Percentiles rank a stretch among this genome's conserved stretches.
These are phyloP conservation scores for Microbotryomycetes sp. DNA, from an alignment of 1,284 basidiomycete genomes.

Conservation along the genomic window DNA sequence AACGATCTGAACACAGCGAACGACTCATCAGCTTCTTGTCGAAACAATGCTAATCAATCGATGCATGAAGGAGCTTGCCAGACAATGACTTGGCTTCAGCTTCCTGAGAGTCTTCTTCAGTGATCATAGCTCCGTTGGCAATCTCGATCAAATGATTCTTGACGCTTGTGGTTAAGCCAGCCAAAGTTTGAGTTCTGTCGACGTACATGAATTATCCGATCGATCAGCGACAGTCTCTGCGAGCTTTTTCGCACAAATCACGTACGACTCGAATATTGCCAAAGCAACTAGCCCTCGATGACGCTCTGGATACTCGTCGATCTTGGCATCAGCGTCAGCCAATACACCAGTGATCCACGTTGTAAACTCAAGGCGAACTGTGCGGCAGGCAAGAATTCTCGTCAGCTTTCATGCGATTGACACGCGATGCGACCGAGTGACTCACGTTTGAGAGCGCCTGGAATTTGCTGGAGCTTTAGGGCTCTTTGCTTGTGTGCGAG, in stretches of 20 bases:
- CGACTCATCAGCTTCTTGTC: neutral
- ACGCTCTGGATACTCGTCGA: conserved; percentile 57
- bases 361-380: neutral
- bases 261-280: conserved; percentile 69
- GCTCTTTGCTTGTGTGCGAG: conserved; percentile 70
- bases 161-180: conserved; percentile 57
- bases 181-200: conserved; percentile 60
- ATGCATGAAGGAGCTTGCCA: no score
- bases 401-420: neutral
- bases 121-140: neutral
- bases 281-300: conserved; percentile 69
- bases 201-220: neutral
- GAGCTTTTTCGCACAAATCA: conserved; percentile 4
- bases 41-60: neutral
- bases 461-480: conserved; percentile 64
- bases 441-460: conserved; percentile 73
- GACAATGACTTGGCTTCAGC: neutral
- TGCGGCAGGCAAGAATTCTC: no score
- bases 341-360: neutral
- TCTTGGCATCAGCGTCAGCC: conserved; percentile 18
- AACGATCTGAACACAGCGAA: conserved; percentile 7
- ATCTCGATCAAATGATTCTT: conserved; percentile 50
- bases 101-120: conserved; percentile 31
- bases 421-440: conserved; percentile 5
- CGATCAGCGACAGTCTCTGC: neutral